Evolutionary conservation across 169 alveolate species (phyloP).

Genomic region (Eimeria mitis): DNA sequence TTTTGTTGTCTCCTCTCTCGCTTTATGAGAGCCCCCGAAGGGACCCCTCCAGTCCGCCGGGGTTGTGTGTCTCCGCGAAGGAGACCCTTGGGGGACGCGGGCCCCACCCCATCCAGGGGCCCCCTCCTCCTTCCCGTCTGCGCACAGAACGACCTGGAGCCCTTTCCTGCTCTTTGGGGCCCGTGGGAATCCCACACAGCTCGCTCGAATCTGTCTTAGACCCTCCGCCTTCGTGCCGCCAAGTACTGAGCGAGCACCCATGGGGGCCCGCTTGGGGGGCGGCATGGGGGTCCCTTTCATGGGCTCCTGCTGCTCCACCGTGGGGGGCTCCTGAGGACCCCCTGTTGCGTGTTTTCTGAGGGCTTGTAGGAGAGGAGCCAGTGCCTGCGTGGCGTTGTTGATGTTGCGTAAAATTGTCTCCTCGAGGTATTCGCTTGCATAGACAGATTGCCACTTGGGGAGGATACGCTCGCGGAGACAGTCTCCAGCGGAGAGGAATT

Average conservation of each 20-base stretch:
- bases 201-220: not conserved
- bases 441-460: not conserved
- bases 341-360: not conserved
- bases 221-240: not conserved
- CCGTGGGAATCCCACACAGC: not conserved
- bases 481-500: constrained; percentile 9
- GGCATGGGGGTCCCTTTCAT: not conserved
- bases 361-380: not conserved
- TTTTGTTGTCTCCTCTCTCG: not conserved
- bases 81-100: not conserved
- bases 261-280: no score
- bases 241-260: no score
- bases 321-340: not conserved
- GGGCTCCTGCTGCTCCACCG: not conserved
- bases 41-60: not conserved
- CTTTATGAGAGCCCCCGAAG: not conserved
- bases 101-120: not conserved
- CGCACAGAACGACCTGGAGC: not conserved
- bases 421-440: not conserved
- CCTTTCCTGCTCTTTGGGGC: not conserved
- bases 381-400: not conserved
- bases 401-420: not conserved
- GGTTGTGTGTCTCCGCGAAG: not conserved
- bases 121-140: not conserved
- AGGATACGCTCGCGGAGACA: not conserved